Percentiles rank a stretch among this genome's conserved stretches.
These are phyloP conservation scores for Phaeosphaeriaceae sp. DNA, from an alignment of 2,329 filamentous ascomycete genomes.

Conservation along the genomic window DNA sequence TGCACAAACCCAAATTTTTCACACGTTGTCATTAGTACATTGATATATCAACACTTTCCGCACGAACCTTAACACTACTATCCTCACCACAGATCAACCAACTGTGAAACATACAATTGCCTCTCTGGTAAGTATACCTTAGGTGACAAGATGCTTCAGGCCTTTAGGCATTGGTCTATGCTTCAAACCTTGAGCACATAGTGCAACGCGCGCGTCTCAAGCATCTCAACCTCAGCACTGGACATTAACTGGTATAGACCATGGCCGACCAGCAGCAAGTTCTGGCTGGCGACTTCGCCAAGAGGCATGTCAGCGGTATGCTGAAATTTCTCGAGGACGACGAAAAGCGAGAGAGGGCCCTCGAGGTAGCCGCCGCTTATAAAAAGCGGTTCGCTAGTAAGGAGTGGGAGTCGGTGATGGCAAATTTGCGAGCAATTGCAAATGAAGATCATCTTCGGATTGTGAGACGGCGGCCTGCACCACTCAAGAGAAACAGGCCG, in stretches of 20 bases:
- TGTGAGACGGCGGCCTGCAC: not conserved
- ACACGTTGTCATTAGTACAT: not conserved
- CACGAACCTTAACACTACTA: not conserved
- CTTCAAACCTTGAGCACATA: not conserved
- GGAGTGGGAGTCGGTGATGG: slow-evolving; percentile 9
- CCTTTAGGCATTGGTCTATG: not conserved
- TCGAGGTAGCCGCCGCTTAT: slow-evolving; percentile 17
- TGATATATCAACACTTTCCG: not conserved
- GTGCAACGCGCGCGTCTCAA: not conserved
- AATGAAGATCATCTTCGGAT: slow-evolving; percentile 13
- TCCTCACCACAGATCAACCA: not conserved
- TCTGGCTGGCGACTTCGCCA: slow-evolving; percentile 2
- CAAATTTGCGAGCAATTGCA: not conserved
- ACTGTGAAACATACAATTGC: not conserved
- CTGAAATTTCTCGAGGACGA: slow-evolving; percentile 17
- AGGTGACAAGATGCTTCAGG: not conserved
- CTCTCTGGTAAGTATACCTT: not conserved
- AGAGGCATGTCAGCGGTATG: slow-evolving; percentile 20
- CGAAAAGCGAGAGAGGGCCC: slow-evolving; percentile 10
- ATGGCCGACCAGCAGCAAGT: slow-evolving; percentile 3
- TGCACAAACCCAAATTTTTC: not conserved
- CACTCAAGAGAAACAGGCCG: not conserved
- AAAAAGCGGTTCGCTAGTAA: slow-evolving; percentile 16
- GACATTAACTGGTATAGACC: not conserved
- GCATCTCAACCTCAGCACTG: not conserved